Conservation (phyloP, 345 rosid species). For the Passiflora organensis region DNA sequence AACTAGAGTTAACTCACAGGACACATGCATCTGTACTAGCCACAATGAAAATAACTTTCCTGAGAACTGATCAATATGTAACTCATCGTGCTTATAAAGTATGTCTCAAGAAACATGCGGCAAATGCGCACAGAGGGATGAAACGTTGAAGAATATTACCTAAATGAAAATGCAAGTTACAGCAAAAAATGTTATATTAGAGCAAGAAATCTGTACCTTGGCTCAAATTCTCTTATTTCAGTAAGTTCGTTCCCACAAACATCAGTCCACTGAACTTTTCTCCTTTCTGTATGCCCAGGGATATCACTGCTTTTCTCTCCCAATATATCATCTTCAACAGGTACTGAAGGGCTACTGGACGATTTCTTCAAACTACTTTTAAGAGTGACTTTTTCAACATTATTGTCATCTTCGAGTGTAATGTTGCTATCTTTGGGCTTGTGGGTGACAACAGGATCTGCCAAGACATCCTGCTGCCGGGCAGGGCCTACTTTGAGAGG, state of each 20-base stretch:
- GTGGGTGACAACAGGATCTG: too few relatives aligned
- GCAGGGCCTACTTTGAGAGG: slow-evolving; percentile 78
- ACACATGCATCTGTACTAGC: too few relatives aligned
- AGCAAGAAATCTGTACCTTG: too few relatives aligned
- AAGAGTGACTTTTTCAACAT: slow-evolving; percentile 39
- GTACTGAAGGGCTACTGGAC: slow-evolving; percentile 26
- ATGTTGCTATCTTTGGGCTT: slow-evolving; percentile 28
- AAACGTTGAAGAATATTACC: too few relatives aligned
- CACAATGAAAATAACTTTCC: too few relatives aligned
- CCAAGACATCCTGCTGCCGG: slow-evolving; percentile 46
- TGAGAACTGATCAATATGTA: too few relatives aligned
- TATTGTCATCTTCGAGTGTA: slow-evolving; percentile 39
- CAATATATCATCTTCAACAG: slow-evolving; percentile 34
- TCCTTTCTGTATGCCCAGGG: slow-evolving; percentile 42
- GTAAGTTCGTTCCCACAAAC: slow-evolving; percentile 80
- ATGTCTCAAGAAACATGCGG: slow-evolving; percentile 2
- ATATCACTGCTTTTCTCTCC: slow-evolving; percentile 39
- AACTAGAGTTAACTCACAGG: too few relatives aligned
- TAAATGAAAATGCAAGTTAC: too few relatives aligned
- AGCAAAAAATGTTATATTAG: too few relatives aligned
- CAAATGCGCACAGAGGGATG: background rate
- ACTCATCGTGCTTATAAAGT: too few relatives aligned
- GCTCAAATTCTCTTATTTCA: slow-evolving; percentile 90
- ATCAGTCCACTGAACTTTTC: slow-evolving; percentile 97
- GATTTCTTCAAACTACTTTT: slow-evolving; percentile 84